Percentiles rank a stretch among this genome's conserved stretches.
Conservation (phyloP, 2,329 filamentous ascomycete genomes). For the Colletotrichum sublineola region DNA sequence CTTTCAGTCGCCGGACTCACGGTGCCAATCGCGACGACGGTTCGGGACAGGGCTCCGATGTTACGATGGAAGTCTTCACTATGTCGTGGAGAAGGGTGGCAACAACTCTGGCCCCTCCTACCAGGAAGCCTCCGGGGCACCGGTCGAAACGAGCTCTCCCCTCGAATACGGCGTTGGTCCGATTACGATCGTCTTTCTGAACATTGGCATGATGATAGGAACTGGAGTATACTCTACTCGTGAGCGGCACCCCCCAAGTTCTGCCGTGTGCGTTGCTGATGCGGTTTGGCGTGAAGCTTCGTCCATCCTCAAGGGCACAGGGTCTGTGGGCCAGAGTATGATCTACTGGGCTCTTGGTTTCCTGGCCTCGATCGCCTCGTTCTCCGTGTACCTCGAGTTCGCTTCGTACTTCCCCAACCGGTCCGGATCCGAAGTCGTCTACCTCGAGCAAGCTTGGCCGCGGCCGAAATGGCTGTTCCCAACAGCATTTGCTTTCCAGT, state of each 20-base stretch:
- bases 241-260: not conserved
- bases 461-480: constrained; percentile 67
- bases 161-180: constrained; percentile 70
- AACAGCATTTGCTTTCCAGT: not conserved
- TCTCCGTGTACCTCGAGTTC: constrained; percentile 73
- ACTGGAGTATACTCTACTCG: not conserved
- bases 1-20: not conserved
- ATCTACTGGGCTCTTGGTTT: constrained; percentile 76
- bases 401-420: constrained; percentile 75
- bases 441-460: constrained; percentile 76
- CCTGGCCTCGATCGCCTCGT: constrained; percentile 65
- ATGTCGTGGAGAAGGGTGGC: constrained; percentile 50
- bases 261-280: not conserved
- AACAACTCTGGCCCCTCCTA: constrained; percentile 66
- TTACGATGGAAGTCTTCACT: constrained; percentile 2
- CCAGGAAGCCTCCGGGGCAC: constrained; percentile 70
- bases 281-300: constrained; percentile 58
- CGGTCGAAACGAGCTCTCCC: constrained; percentile 69
- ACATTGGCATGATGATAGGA: not conserved
- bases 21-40: not conserved
- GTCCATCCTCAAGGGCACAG: constrained; percentile 67
- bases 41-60: not conserved
- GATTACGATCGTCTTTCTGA: constrained; percentile 67
- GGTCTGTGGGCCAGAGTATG: constrained; percentile 71
- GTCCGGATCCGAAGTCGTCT: constrained; percentile 75